phyloP scores from a whole-genome alignment of 768 basidiomycete genomes.

The Leccinum boreale region DNA sequence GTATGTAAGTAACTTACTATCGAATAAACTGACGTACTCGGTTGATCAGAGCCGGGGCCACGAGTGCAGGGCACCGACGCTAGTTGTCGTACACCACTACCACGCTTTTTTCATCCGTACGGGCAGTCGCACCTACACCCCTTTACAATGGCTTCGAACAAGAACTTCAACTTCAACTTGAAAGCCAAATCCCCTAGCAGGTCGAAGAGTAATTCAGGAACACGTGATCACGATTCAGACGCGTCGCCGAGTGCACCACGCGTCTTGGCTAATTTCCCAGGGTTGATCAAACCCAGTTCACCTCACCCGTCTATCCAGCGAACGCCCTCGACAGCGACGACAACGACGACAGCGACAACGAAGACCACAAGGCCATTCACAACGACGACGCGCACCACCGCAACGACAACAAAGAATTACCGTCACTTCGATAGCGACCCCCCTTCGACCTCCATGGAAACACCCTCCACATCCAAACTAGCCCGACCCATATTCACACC shows the following conservation, averaged over 20 bases:
- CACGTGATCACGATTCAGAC: conserved; percentile 33
- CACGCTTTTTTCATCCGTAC: background rate
- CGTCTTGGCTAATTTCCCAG: conserved; percentile 28
- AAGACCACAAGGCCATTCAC: background rate
- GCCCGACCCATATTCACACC: conserved; percentile 50
- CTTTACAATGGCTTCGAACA: conserved; percentile 7
- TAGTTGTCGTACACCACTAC: background rate
- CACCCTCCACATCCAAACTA: conserved; percentile 35
- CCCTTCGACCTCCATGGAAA: conserved; percentile 5
- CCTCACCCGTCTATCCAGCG: background rate
- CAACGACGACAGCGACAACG: conserved; percentile 1
- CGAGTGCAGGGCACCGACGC: background rate
- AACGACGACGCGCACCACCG: background rate
- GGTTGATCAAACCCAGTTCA: conserved; percentile 24
- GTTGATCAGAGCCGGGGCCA: conserved; percentile 9
- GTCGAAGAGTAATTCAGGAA: background rate
- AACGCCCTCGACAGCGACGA: background rate
- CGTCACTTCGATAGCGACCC: conserved; percentile 1
- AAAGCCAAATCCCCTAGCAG: background rate
- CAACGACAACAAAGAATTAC: background rate
- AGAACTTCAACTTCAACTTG: background rate
- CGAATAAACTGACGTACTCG: conserved; percentile 17
- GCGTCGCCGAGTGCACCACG: conserved; percentile 19
- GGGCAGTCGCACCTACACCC: background rate
- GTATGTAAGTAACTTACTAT: background rate